phyloP scores from a whole-genome alignment of 306 rosid genomes.

The Dryas drummondii region DNA sequence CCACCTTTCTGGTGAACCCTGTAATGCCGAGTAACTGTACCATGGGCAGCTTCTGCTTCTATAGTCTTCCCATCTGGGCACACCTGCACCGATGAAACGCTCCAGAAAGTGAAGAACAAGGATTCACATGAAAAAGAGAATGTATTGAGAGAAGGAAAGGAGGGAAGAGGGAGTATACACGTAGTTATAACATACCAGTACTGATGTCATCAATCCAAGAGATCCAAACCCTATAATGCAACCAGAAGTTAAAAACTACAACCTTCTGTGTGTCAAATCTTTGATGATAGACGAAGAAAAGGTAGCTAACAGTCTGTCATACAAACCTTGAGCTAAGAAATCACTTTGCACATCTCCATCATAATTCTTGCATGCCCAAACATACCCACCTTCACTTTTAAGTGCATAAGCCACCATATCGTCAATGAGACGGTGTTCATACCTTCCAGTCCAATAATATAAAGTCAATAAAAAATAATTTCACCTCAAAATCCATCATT shows the following conservation, averaged over 20 bases:
- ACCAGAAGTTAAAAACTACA: conserved; percentile 29
- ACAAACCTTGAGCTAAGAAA: conserved; percentile 95
- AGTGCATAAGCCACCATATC: conserved; percentile 99
- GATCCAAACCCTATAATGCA: conserved; percentile 82
- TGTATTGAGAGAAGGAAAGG: neutral
- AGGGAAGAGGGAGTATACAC: conserved; percentile 4
- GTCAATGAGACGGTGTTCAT: conserved; percentile 97
- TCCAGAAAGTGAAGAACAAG: conserved; percentile 14
- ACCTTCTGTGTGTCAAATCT: neutral
- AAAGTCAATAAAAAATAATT: conserved; percentile 19
- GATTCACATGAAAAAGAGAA: neutral
- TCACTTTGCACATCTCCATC: conserved; percentile 99
- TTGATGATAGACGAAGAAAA: neutral
- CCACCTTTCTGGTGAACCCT: conserved; percentile 96
- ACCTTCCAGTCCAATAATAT: conserved; percentile 54
- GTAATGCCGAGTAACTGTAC: conserved; percentile 89
- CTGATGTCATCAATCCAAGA: conserved; percentile 98
- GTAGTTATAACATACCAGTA: conserved; percentile 58
- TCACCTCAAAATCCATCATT: conserved; percentile 15
- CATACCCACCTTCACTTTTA: conserved; percentile 99
- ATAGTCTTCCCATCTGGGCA: conserved; percentile 99
- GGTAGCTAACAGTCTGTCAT: neutral
- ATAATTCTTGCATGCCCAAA: conserved; percentile 99
- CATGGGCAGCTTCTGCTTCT: conserved; percentile 98
- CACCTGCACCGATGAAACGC: conserved; percentile 48